Percentiles rank a stretch among this genome's conserved stretches.
phyloP scores from a whole-genome alignment of 2,329 filamentous ascomycete species.

The Colletotrichum costaricense region DNA sequence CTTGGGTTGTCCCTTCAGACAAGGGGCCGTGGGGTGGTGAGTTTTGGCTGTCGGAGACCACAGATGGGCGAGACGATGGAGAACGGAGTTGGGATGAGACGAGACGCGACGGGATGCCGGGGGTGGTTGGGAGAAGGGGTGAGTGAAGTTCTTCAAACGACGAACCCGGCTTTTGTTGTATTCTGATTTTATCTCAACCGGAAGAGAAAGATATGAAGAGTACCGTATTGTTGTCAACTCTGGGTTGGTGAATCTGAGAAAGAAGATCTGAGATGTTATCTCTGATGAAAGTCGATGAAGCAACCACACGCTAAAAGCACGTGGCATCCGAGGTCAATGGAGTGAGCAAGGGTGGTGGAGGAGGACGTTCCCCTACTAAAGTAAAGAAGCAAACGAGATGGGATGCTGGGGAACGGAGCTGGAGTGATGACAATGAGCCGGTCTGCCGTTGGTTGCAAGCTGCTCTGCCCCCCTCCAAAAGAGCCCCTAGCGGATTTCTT shows the following conservation, averaged over 20 bases:
- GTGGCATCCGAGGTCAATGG: background rate
- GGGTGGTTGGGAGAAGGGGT: background rate
- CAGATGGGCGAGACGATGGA: conserved; percentile 21
- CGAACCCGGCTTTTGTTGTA: too few species aligned
- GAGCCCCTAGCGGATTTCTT: background rate
- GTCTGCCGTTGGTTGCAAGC: conserved; percentile 9
- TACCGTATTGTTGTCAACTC: too few species aligned
- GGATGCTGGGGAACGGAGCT: background rate
- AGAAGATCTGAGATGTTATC: too few species aligned
- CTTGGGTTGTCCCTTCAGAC: background rate
- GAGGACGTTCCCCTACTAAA: background rate
- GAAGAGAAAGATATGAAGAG: too few species aligned
- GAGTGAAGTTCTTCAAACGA: background rate
- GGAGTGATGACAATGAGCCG: conserved; percentile 7
- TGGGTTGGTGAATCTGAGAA: too few species aligned
- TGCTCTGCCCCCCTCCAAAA: too few species aligned
- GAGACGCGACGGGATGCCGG: conserved; percentile 21
- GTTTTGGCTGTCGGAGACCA: conserved; percentile 2
- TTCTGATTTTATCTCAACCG: too few species aligned
- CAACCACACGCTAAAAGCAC: background rate
- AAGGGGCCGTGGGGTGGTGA: conserved; percentile 19
- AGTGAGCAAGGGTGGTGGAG: background rate
- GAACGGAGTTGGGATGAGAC: conserved; percentile 28
- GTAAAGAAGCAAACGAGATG: background rate
- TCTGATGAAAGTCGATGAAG: too few species aligned